Evolutionary conservation across 176 grass and related monocot species (phyloP).

Genomic region (Saccharum spontaneum): DNA sequence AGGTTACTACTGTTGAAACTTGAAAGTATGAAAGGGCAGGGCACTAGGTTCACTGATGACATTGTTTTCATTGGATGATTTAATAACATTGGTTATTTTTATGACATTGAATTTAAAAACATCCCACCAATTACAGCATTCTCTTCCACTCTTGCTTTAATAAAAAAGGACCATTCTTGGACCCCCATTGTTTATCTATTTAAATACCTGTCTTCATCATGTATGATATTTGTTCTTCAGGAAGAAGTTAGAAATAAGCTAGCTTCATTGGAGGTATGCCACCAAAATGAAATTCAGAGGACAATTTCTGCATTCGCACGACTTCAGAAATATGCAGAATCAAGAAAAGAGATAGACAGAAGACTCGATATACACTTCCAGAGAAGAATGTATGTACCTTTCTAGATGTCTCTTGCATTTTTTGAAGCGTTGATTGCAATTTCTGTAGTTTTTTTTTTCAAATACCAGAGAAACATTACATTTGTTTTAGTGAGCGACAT

Average conservation of each 20-base stretch:
- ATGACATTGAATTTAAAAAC: background rate
- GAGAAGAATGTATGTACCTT: constrained; percentile 79
- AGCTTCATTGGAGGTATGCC: constrained; percentile 48
- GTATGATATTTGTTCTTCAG: constrained; percentile 45
- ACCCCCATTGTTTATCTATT: background rate
- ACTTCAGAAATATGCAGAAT: constrained; percentile 71
- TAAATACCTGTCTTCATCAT: constrained; percentile 21
- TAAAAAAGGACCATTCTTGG: background rate
- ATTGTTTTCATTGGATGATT: constrained; percentile 3
- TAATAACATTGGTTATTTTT: background rate
- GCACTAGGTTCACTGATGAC: background rate
- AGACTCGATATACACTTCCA: constrained; percentile 77
- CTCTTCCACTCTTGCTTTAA: constrained; percentile 1
- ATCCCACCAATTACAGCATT: background rate
- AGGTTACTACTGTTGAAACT: background rate
- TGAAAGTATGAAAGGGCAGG: background rate
- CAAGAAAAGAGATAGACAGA: constrained; percentile 67
- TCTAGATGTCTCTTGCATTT: constrained; percentile 1
- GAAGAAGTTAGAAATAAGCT: constrained; percentile 71
- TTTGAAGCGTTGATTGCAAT: constrained; percentile 5
- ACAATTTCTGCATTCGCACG: constrained; percentile 51
- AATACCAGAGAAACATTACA: constrained; percentile 2
- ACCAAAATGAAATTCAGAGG: constrained; percentile 71
- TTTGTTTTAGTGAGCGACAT: constrained; percentile 4
- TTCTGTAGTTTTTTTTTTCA: background rate